Percentiles rank a stretch among this genome's conserved stretches.
Evolutionary conservation across 805 yeast species (phyloP).

Genomic region (Saccharomycopsis sp.): DNA sequence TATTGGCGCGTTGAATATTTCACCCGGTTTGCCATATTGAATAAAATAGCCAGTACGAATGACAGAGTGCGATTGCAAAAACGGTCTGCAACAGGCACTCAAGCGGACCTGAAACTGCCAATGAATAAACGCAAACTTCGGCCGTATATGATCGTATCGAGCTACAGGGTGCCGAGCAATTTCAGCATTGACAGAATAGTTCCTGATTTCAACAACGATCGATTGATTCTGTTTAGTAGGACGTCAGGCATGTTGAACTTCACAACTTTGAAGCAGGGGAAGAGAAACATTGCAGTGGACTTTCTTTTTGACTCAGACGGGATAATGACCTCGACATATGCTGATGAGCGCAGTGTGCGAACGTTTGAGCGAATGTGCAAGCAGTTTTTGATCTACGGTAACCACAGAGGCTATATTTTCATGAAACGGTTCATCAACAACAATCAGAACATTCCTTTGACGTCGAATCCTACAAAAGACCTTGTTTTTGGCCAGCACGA

Average conservation of each 20-base stretch:
- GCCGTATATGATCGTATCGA: conserved; percentile 12
- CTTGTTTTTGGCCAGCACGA: not conserved
- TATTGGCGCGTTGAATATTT: conserved; percentile 17
- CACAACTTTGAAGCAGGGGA: conserved; percentile 16
- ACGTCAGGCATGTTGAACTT: conserved; percentile 9
- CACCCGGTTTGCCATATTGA: conserved; percentile 8
- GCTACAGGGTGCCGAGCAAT: conserved; percentile 10
- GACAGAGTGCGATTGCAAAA: conserved; percentile 4
- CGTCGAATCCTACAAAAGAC: conserved; percentile 1
- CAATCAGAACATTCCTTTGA: not conserved
- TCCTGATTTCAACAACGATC: conserved; percentile 16
- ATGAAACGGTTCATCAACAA: conserved; percentile 5
- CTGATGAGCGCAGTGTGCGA: conserved; percentile 10
- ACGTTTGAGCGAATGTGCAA: conserved; percentile 8
- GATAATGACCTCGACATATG: conserved; percentile 3
- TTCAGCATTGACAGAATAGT: conserved; percentile 10
- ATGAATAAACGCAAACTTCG: conserved; percentile 1
- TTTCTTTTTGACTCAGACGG: conserved; percentile 9
- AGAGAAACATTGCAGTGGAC: not conserved
- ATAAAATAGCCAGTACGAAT: conserved; percentile 10
- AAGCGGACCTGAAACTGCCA: not conserved
- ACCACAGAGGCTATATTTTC: conserved; percentile 12
- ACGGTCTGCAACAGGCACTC: not conserved
- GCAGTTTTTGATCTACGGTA: conserved; percentile 8
- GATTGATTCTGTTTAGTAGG: conserved; percentile 9